Conservation (phyloP, 805 yeast genomes). For the Starmerella floricola region DNA sequence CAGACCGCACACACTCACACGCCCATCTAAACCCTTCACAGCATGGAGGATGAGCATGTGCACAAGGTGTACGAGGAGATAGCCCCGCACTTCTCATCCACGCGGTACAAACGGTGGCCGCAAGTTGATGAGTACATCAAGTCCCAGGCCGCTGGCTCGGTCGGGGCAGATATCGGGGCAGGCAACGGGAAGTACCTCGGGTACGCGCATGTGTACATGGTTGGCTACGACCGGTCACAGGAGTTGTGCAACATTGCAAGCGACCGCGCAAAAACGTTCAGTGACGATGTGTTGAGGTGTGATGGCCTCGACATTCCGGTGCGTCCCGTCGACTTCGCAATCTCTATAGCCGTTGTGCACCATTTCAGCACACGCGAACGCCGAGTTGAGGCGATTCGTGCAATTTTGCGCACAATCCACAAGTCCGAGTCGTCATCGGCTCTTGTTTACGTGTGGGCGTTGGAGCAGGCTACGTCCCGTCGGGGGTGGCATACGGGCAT, state of each 20-base stretch:
- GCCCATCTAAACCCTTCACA: too few species aligned
- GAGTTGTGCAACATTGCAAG: slow-evolving; percentile 30
- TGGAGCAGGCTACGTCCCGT: slow-evolving; percentile 78
- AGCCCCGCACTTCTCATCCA: slow-evolving; percentile 84
- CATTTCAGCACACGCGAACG: slow-evolving; percentile 82
- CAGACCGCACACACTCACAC: too few species aligned
- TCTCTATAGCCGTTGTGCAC: slow-evolving; percentile 90
- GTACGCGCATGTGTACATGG: slow-evolving; percentile 51
- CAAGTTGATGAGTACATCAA: slow-evolving; percentile 63
- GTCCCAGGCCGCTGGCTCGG: slow-evolving; percentile 38
- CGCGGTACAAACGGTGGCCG: slow-evolving; percentile 97
- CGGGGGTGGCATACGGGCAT: slow-evolving; percentile 86
- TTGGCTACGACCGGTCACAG: slow-evolving; percentile 45
- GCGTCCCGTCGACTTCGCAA: slow-evolving; percentile 61
- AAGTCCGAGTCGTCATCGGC: slow-evolving; percentile 47
- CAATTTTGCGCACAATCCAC: slow-evolving; percentile 47
- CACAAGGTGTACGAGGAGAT: slow-evolving; percentile 90
- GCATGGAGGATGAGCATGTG: slow-evolving; percentile 53
- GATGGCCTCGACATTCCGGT: slow-evolving; percentile 56
- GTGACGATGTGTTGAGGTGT: slow-evolving; percentile 54
- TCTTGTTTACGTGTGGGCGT: slow-evolving; percentile 89
- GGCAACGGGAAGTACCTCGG: slow-evolving; percentile 92
- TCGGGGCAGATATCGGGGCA: slow-evolving; percentile 92
- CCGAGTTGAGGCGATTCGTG: slow-evolving; percentile 59
- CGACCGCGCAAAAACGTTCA: slow-evolving; percentile 51